Evolutionary conservation across 306 rosid genomes (phyloP).

Genomic region (Prosopis cineraria): DNA sequence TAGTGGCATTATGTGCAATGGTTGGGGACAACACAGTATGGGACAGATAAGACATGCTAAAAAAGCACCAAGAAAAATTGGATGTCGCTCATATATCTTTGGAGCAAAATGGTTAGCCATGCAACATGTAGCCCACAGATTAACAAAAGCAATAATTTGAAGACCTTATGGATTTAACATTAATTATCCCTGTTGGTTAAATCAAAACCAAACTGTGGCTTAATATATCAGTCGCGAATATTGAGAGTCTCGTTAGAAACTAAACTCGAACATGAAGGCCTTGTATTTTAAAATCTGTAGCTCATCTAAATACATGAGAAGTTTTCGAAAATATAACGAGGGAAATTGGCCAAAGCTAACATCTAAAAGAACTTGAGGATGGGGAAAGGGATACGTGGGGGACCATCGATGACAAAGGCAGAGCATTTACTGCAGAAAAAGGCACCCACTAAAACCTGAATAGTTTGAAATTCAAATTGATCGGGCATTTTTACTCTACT

Average conservation of each 20-base stretch:
- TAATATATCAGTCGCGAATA: background rate
- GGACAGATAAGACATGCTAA: constrained; percentile 36
- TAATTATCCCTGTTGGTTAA: background rate
- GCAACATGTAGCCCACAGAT: background rate
- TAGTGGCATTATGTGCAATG: constrained; percentile 30
- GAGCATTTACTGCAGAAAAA: background rate
- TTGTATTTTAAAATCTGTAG: background rate
- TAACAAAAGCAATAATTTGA: background rate
- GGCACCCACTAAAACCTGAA: background rate
- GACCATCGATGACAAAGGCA: constrained; percentile 33
- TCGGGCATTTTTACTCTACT: background rate
- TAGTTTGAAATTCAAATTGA: constrained; percentile 36
- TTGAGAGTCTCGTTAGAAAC: background rate
- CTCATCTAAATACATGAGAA: background rate
- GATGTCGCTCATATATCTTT: background rate
- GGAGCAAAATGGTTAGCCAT: constrained; percentile 5
- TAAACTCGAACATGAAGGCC: constrained; percentile 3
- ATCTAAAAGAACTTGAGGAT: constrained; percentile 2
- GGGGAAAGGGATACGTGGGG: constrained; percentile 31
- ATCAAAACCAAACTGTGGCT: background rate
- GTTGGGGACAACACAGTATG: constrained; percentile 38
- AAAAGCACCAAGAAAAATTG: background rate
- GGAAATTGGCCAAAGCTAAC: background rate
- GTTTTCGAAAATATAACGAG: background rate
- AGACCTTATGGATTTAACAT: background rate